These are phyloP conservation scores for Camellia oleifera DNA, from an alignment of 179 eudicot species.

Conservation along the genomic window DNA sequence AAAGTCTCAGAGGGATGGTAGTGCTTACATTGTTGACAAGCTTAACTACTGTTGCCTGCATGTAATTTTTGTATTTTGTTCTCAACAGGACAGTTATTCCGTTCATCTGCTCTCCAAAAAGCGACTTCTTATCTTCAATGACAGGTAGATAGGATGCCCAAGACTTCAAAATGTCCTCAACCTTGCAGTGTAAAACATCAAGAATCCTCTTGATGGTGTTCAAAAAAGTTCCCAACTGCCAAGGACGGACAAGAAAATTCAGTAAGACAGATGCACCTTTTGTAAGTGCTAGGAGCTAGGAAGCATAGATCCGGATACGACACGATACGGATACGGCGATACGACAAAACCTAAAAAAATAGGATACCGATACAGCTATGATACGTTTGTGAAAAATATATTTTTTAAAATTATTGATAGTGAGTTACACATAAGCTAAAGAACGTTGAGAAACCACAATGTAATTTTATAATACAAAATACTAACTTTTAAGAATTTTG, in stretches of 20 bases:
- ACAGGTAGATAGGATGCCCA: constrained; percentile 79
- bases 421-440: no score
- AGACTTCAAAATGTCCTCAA: constrained; percentile 69
- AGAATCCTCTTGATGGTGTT: constrained; percentile 80
- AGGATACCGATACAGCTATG: no score
- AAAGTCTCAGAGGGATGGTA: background rate
- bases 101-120: constrained; percentile 84
- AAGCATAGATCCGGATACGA: no score
- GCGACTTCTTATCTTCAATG: constrained; percentile 54
- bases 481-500: no score
- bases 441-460: no score
- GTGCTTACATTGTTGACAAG: constrained; percentile 64
- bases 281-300: background rate
- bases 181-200: constrained; percentile 67
- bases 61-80: constrained; percentile 81
- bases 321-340: no score
- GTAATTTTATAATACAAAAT: no score
- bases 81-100: constrained; percentile 66
- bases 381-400: no score
- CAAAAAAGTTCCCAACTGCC: constrained; percentile 74
- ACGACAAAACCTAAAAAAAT: no score
- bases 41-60: constrained; percentile 72
- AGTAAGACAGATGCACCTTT: background rate
- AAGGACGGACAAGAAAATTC: constrained; percentile 3
- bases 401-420: no score